phyloP scores from a whole-genome alignment of 306 rosid genomes.

The Cicer judaicum region DNA sequence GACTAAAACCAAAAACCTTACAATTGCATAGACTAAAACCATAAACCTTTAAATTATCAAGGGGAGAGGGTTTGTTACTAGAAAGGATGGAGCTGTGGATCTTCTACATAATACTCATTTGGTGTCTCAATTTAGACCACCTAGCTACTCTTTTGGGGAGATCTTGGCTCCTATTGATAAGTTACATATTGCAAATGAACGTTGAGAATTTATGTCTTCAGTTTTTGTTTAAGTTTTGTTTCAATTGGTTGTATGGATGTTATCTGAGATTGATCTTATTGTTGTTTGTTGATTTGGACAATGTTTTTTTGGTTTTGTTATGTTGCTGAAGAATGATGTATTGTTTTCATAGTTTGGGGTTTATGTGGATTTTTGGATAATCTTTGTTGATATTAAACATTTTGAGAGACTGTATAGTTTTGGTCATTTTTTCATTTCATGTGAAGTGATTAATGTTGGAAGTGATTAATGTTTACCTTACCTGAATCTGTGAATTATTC shows the following conservation, averaged over 20 bases:
- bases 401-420: not conserved
- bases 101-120: too few species aligned
- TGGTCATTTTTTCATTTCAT: not conserved
- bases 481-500: not conserved
- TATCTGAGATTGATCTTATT: constrained; percentile 8
- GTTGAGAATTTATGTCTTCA: not conserved
- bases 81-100: too few species aligned
- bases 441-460: not conserved
- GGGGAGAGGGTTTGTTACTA: too few species aligned
- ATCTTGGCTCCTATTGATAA: too few species aligned
- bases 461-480: not conserved
- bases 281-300: not conserved
- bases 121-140: too few species aligned
- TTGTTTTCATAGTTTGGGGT: not conserved
- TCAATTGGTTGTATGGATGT: not conserved
- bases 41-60: too few species aligned
- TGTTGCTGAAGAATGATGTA: not conserved
- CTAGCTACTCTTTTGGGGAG: too few species aligned
- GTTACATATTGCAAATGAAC: not conserved
- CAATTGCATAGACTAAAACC: too few species aligned
- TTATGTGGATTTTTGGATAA: not conserved
- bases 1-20: too few species aligned
- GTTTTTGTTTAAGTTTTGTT: constrained; percentile 15
- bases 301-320: not conserved
- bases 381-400: too few species aligned